Conservation (phyloP, 2,329 filamentous ascomycete genomes). For the Cercospora sp. region DNA sequence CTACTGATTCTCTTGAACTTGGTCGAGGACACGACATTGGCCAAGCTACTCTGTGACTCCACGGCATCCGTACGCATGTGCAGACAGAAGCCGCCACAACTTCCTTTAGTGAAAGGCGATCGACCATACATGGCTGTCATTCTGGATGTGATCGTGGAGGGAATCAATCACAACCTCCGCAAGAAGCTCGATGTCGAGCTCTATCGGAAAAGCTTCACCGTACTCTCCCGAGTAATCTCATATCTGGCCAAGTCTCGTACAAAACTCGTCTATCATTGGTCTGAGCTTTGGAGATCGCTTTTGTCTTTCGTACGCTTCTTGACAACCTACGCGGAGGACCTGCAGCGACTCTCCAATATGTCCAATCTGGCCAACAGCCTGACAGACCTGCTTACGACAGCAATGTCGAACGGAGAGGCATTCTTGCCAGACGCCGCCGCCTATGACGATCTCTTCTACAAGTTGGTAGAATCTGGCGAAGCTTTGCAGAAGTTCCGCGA, state of each 20-base stretch:
- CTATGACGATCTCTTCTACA: constrained; percentile 98
- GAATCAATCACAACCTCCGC: constrained; percentile 89
- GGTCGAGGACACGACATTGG: constrained; percentile 78
- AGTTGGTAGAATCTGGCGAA: constrained; percentile 88
- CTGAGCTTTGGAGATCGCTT: constrained; percentile 87
- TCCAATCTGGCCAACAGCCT: constrained; percentile 72
- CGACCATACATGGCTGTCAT: constrained; percentile 73
- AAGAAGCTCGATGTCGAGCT: constrained; percentile 80
- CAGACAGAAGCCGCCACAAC: constrained; percentile 81
- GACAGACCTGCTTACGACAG: constrained; percentile 79
- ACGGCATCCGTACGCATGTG: constrained; percentile 77
- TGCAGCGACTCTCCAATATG: constrained; percentile 69
- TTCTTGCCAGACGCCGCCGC: constrained; percentile 84
- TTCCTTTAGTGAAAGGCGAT: constrained; percentile 70
- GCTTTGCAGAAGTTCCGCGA: constrained; percentile 78
- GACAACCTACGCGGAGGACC: constrained; percentile 77
- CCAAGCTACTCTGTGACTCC: constrained; percentile 80
- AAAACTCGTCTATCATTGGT: constrained; percentile 87
- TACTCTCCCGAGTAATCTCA: constrained; percentile 78
- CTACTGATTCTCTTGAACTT: constrained; percentile 83
- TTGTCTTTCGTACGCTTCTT: constrained; percentile 87
- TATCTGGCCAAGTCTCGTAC: constrained; percentile 80
- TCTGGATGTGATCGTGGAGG: constrained; percentile 84
- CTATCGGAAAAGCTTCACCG: constrained; percentile 68
- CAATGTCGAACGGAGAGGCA: constrained; percentile 80